phyloP scores from a whole-genome alignment of 2,329 filamentous ascomycete genomes.

The Harringtonia lauricola region DNA sequence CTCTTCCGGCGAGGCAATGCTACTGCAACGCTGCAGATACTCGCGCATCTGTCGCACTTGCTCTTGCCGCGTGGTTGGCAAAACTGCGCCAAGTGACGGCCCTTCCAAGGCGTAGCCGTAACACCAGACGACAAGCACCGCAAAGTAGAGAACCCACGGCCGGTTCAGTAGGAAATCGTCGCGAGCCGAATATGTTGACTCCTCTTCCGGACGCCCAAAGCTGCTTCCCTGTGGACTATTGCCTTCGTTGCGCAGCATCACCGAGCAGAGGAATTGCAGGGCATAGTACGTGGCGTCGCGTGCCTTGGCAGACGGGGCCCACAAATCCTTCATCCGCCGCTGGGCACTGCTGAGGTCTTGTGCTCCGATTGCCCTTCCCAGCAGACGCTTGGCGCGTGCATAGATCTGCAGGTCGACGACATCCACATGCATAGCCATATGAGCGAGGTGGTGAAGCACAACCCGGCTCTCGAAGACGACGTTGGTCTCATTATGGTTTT shows the following conservation, averaged over 20 bases:
- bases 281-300: constrained; percentile 90
- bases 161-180: constrained; percentile 86
- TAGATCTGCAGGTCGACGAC: constrained; percentile 97
- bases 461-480: constrained; percentile 76
- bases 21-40: constrained; percentile 64
- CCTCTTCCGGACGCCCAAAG: constrained; percentile 14
- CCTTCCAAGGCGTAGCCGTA: constrained; percentile 91
- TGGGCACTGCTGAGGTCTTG: constrained; percentile 72
- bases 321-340: constrained; percentile 74
- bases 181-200: constrained; percentile 58
- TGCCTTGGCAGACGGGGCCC: constrained; percentile 81
- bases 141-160: constrained; percentile 93
- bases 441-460: constrained; percentile 84
- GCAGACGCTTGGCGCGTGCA: constrained; percentile 71
- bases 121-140: constrained; percentile 84
- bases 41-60: constrained; percentile 68
- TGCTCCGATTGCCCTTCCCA: constrained; percentile 74
- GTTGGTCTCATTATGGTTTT: constrained; percentile 44
- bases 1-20: constrained; percentile 64
- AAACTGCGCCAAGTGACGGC: constrained; percentile 42
- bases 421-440: constrained; percentile 97
- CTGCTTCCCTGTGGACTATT: constrained; percentile 23
- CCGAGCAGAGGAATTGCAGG: constrained; percentile 76
- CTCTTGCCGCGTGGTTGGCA: constrained; percentile 49
- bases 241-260: constrained; percentile 53